Evolutionary conservation across 2,329 filamentous ascomycete genomes (phyloP), one percentile per base, ranked within the genome.

Genomic region (Bipolaris gigantea): DNA sequence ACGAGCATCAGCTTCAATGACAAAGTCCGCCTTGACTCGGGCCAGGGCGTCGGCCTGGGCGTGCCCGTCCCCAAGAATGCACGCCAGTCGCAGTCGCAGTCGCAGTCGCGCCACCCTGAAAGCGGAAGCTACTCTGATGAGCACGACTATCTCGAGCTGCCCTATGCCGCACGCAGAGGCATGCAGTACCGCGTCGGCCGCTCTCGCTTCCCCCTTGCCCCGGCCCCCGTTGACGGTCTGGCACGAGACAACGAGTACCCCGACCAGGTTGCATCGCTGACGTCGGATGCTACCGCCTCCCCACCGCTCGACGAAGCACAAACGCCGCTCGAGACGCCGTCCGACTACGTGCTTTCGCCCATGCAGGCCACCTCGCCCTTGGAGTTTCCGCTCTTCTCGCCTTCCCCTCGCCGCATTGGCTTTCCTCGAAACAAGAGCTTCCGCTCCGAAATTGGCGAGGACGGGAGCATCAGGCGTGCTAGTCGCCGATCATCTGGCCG

Each of bases 401-500:
- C 60, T 48, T 63, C 63, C 7, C 60, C 60, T 10, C 62, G 67
- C 41, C 65, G 64, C 39, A 64, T 59, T 34, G 65, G 58, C 7
- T 67, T 68, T 16, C 59, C 66, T 25, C 64, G 71, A 32, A 70
- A 68, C 27, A 70, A 69, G 54, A 71, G 67, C 58, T 71, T 66
- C 48, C 64, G 69, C 40, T 66, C 66, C 10, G 69, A 72, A 38
- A 58, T 71, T 30, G 67, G 67, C 35, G 67, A 64, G 19, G 69
- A 72, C 21, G 67, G 65, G n/a, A 73, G 72, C 50, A 30, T 72
- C n/a, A 62, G 72, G n/a, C 64, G 69, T 46, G 58, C 63, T 16
- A 75, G 71, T 53, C 72, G 75, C 13, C 70, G 74, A 33, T 71
- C 68, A 21, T 81, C 80, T 13, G 76, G 76, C 25, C 78, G 80